Percentiles rank a stretch among this genome's conserved stretches.
These are phyloP conservation scores for Naganishia vishniacii DNA, from an alignment of 768 basidiomycete genomes.

Conservation along the genomic window DNA sequence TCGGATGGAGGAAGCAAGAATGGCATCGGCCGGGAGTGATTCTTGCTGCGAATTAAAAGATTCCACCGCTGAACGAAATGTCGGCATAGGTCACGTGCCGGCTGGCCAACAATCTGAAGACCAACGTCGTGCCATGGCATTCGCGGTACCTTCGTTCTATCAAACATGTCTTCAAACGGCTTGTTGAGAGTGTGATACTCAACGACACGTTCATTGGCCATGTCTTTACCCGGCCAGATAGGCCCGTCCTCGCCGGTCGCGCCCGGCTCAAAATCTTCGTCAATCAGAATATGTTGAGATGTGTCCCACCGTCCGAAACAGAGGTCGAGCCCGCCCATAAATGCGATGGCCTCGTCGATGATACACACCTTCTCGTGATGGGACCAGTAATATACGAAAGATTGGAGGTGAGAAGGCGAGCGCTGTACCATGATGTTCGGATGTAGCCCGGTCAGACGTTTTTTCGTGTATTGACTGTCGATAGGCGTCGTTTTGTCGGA, in stretches of 20 bases:
- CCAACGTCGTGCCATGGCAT: conserved; percentile 99
- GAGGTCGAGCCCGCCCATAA: conserved; percentile 94
- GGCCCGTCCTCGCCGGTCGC: conserved; percentile 57
- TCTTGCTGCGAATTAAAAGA: conserved; percentile 88
- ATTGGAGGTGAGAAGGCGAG: conserved; percentile 94
- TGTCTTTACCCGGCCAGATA: conserved; percentile 89
- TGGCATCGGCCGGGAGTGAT: conserved; percentile 85
- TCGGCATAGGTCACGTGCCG: conserved; percentile 84
- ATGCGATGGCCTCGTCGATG: conserved; percentile 92
- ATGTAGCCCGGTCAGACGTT: conserved; percentile 69
- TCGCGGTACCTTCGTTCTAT: conserved; percentile 76
- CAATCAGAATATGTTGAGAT: conserved; percentile 80
- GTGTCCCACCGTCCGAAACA: conserved; percentile 74
- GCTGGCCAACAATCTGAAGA: conserved; percentile 92
- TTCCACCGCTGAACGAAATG: conserved; percentile 98
- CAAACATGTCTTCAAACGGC: conserved; percentile 92
- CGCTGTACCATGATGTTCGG: conserved; percentile 93
- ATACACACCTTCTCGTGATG: conserved; percentile 99
- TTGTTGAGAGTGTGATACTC: conserved; percentile 84
- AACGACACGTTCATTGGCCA: conserved; percentile 76
- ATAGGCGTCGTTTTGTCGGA: conserved; percentile 89
- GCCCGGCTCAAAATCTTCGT: conserved; percentile 62
- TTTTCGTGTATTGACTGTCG: conserved; percentile 92
- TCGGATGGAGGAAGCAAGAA: conserved; percentile 91
- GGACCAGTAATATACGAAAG: conserved; percentile 98